Evolutionary conservation across 257 asterid genomes (phyloP).

Genomic region (Ligustrum vulgare): DNA sequence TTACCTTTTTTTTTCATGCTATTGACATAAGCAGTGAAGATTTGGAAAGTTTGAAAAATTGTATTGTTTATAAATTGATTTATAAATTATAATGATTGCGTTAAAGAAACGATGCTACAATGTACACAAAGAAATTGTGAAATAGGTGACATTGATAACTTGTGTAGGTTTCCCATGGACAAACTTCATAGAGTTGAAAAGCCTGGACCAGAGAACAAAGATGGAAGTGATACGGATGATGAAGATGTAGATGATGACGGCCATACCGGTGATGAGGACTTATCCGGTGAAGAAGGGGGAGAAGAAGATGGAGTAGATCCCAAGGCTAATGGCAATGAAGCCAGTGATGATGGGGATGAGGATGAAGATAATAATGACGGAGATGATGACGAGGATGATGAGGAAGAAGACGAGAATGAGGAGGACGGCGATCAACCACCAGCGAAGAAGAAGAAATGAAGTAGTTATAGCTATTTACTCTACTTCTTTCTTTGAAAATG

Average conservation of each 20-base stretch:
- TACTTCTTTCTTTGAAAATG: conserved; percentile 36
- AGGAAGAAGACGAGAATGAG: conserved; percentile 62
- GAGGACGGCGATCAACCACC: conserved; percentile 61
- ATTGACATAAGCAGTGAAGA: background rate
- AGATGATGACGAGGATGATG: conserved; percentile 38
- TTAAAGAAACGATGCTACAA: no score
- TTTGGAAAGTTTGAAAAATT: background rate
- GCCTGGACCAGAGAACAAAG: conserved; percentile 56
- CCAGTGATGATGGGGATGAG: conserved; percentile 46
- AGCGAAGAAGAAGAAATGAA: conserved; percentile 79
- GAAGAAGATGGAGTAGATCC: conserved; percentile 58
- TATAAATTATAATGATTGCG: no score
- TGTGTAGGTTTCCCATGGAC: conserved; percentile 60
- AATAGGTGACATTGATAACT: background rate
- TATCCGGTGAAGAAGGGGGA: conserved; percentile 69
- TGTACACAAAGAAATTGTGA: background rate
- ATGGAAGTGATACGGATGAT: conserved; percentile 68
- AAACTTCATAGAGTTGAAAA: conserved; percentile 42
- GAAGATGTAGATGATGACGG: conserved; percentile 59
- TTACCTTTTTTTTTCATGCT: background rate
- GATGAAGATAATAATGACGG: conserved; percentile 29
- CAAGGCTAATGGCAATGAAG: conserved; percentile 63
- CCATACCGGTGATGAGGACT: conserved; percentile 65
- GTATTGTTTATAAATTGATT: no score
- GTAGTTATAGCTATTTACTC: conserved; percentile 26